Evolutionary conservation across 805 yeast species (phyloP).

Genomic region (Candida patagonica): DNA sequence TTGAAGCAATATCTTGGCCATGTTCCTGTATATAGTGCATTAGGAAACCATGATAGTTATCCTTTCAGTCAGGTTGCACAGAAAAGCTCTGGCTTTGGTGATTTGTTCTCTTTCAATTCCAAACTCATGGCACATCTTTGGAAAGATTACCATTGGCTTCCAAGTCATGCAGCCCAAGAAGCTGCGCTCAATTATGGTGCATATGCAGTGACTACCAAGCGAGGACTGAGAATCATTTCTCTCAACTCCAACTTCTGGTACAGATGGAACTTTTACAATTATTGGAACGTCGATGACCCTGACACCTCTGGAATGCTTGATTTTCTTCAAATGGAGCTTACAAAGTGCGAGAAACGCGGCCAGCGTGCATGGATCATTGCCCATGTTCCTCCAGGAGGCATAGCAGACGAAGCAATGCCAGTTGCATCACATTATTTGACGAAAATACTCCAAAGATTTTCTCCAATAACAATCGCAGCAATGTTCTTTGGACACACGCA

Average conservation of each 20-base stretch:
- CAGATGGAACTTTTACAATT: conserved; percentile 50
- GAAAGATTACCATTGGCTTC: conserved; percentile 40
- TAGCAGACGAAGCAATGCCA: conserved; percentile 52
- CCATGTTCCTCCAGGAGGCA: conserved; percentile 49
- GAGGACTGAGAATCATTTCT: conserved; percentile 52
- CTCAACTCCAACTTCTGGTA: conserved; percentile 63
- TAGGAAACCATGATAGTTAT: conserved; percentile 67
- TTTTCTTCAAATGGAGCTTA: conserved; percentile 51
- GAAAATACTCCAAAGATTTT: conserved; percentile 54
- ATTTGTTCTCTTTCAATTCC: conserved; percentile 38
- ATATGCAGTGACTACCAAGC: conserved; percentile 44
- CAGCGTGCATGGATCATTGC: conserved; percentile 68
- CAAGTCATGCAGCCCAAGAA: conserved; percentile 26
- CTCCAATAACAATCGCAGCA: conserved; percentile 60
- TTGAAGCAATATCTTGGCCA: conserved; percentile 43
- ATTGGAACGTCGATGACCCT: conserved; percentile 40
- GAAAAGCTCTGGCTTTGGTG: conserved; percentile 34
- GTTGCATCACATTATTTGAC: conserved; percentile 47
- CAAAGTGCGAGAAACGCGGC: conserved; percentile 46
- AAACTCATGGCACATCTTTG: conserved; percentile 42
- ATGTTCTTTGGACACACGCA: conserved; percentile 68
- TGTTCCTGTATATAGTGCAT: conserved; percentile 49
- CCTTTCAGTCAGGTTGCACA: conserved; percentile 67
- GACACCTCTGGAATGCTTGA: conserved; percentile 57
- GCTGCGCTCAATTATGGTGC: conserved; percentile 50